Percentiles rank a stretch among this genome's conserved stretches.
These are phyloP conservation scores for Schwanniomyces etchellsii DNA, from an alignment of 1,139 yeast species.

Conservation along the genomic window DNA sequence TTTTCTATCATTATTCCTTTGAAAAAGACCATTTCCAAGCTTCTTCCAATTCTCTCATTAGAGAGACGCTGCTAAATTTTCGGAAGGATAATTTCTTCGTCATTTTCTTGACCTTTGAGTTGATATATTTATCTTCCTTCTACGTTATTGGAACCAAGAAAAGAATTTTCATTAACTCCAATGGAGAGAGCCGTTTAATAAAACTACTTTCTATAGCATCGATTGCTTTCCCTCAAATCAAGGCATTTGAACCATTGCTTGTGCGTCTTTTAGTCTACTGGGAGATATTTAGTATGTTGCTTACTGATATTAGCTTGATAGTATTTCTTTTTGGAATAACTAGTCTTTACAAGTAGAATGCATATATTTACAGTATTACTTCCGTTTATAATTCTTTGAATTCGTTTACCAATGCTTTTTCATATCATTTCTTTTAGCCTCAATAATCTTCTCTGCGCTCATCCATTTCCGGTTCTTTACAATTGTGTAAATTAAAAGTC, in stretches of 20 bases:
- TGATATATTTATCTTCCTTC: conserved; percentile 28
- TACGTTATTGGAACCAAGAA: conserved; percentile 23
- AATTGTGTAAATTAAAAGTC: conserved; percentile 43
- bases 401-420: conserved; percentile 17
- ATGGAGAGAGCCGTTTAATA: conserved; percentile 23
- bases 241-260: conserved; percentile 23
- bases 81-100: conserved; percentile 20
- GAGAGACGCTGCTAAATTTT: conserved; percentile 14
- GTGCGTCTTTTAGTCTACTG: conserved; percentile 29
- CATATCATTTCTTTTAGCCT: conserved; percentile 38
- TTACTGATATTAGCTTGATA: conserved; percentile 34
- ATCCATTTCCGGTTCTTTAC: conserved; percentile 25
- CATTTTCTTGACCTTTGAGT: conserved; percentile 29
- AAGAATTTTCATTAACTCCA: conserved; percentile 18
- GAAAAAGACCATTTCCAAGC: conserved; percentile 21
- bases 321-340: conserved; percentile 36
- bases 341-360: conserved; percentile 15
- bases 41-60: conserved; percentile 24
- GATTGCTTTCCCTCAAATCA: conserved; percentile 32
- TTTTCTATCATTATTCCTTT: conserved; percentile 27
- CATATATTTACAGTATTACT: conserved; percentile 3
- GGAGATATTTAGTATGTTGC: conserved; percentile 31
- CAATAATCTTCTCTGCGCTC: conserved; percentile 37
- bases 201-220: conserved; percentile 29
- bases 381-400: too few species aligned